Conservation (phyloP, 2,329 filamentous ascomycete genomes). For the Scedosporium aurantiacum region DNA sequence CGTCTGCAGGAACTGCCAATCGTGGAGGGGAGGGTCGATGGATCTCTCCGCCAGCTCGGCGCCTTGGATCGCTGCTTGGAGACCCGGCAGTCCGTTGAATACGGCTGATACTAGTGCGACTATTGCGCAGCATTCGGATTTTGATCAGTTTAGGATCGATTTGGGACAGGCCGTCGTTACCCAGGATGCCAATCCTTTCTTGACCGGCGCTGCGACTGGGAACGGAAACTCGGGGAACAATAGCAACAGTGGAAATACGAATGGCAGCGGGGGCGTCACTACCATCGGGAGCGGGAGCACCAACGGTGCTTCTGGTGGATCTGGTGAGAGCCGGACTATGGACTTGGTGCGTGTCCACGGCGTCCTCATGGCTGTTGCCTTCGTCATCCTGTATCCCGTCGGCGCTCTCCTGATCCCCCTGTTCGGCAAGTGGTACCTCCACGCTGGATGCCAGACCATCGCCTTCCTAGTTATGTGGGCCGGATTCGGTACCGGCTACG, state of each 20-base stretch:
- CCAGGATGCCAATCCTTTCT: constrained; percentile 42
- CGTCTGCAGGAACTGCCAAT: constrained; percentile 39
- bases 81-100: constrained; percentile 31
- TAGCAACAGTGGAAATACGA: constrained; percentile 10
- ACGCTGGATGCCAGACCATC: constrained; percentile 43
- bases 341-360: constrained; percentile 37
- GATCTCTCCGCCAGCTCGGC: constrained; percentile 27
- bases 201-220: constrained; percentile 12
- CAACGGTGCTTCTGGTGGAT: constrained; percentile 7
- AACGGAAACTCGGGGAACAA: constrained; percentile 8
- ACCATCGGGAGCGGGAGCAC: constrained; percentile 8
- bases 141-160: constrained; percentile 34
- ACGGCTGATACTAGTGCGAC: constrained; percentile 25
- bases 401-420: constrained; percentile 51
- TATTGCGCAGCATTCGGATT: constrained; percentile 36
- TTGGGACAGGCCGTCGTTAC: constrained; percentile 33
- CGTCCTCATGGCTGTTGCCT: constrained; percentile 49
- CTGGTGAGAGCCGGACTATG: constrained; percentile 9
- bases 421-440: constrained; percentile 44
- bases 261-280: constrained; percentile 8
- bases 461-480: constrained; percentile 47
- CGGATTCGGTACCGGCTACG: constrained; percentile 47
- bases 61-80: constrained; percentile 46
- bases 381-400: constrained; percentile 47
- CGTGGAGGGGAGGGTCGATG: constrained; percentile 32